Conservation (phyloP, 768 basidiomycete genomes). For the Mycena latifolia region DNA sequence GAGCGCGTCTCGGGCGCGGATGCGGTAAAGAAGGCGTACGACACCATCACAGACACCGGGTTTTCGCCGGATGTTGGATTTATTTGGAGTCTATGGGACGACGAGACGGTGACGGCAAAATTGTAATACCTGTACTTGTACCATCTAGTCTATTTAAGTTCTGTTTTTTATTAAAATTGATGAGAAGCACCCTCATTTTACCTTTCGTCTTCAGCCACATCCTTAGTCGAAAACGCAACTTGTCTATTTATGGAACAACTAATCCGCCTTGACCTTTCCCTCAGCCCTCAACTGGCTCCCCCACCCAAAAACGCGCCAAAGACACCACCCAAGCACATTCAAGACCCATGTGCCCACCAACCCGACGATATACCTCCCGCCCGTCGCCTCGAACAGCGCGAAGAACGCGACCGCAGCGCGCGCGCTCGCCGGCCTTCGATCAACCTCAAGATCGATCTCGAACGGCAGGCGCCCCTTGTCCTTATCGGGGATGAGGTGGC, state of each 20-base stretch:
- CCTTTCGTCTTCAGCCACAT: no score
- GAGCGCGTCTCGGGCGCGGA: slow-evolving; percentile 61
- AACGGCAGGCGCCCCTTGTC: slow-evolving; percentile 14
- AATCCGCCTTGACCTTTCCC: slow-evolving; percentile 6
- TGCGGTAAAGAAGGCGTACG: slow-evolving; percentile 63
- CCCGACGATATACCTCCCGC: slow-evolving; percentile 13
- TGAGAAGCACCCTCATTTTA: no score
- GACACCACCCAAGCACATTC: slow-evolving; percentile 16
- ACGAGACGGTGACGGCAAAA: slow-evolving; percentile 31
- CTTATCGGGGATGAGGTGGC: slow-evolving; percentile 10
- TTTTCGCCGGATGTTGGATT: slow-evolving; percentile 68
- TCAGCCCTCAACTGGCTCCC: slow-evolving; percentile 14
- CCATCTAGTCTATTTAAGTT: no score
- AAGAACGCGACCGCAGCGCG: slow-evolving; percentile 23
- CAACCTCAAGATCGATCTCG: slow-evolving; percentile 30
- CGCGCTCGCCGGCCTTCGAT: slow-evolving; percentile 28
- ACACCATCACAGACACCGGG: slow-evolving; percentile 56
- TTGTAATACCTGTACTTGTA: slow-evolving; percentile 23
- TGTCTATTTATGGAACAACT: no score
- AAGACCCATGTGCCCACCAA: slow-evolving; percentile 18
- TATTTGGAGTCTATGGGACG: slow-evolving; percentile 78
- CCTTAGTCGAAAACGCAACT: no score
- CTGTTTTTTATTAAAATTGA: no score
- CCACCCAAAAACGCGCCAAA: slow-evolving; percentile 26
- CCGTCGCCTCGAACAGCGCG: slow-evolving; percentile 25